Evolutionary conservation across 2,329 filamentous ascomycete genomes (phyloP).

Genomic region (Colletotrichum lupini): DNA sequence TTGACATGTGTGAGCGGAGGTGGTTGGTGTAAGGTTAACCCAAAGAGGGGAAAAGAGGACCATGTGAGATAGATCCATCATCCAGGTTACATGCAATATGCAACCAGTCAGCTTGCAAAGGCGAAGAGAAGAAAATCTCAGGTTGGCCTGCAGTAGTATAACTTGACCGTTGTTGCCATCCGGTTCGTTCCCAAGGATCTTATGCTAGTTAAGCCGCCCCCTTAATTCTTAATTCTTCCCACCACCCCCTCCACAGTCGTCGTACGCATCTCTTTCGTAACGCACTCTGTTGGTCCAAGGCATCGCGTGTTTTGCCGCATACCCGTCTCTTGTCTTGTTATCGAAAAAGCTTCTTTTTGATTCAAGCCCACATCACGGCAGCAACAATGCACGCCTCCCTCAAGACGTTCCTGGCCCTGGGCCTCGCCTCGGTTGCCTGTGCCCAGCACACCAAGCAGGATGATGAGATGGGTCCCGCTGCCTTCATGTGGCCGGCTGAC

Average conservation of each 20-base stretch:
- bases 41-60: background rate
- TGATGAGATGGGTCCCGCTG: constrained; percentile 52
- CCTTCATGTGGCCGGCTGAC: constrained; percentile 66
- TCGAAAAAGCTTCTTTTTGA: background rate
- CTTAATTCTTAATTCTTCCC: constrained; percentile 25
- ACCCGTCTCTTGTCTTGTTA: constrained; percentile 1
- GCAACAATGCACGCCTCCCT: constrained; percentile 14
- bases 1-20: constrained; percentile 7
- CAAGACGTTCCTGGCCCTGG: constrained; percentile 21
- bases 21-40: constrained; percentile 12
- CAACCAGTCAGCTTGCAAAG: background rate
- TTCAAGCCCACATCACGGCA: background rate
- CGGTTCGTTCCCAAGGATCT: constrained; percentile 9
- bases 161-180: constrained; percentile 19
- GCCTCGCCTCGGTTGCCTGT: constrained; percentile 12
- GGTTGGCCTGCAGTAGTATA: constrained; percentile 20
- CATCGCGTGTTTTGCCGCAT: background rate
- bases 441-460: constrained; percentile 27
- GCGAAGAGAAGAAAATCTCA: background rate
- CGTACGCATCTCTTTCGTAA: background rate
- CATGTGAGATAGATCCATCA: background rate
- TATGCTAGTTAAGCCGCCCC: background rate
- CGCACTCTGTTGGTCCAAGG: background rate
- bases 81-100: background rate
- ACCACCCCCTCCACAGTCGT: background rate